Base-by-base conservation (phyloP, 805 yeast species). In the Barnettozyma populi region DNA sequence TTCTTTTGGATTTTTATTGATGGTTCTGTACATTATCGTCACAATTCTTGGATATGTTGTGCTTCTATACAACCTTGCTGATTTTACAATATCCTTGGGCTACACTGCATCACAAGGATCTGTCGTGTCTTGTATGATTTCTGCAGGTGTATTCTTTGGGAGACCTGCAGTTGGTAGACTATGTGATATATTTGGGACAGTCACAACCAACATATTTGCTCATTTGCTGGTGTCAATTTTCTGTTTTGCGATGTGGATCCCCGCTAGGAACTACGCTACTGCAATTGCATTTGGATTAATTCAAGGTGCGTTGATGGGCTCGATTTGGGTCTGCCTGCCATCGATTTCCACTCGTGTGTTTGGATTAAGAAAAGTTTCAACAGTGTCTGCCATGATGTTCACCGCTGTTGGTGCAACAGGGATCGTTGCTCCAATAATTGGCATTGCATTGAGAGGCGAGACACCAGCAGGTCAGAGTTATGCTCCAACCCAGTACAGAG, bases 1-100 rank as follows among this genome's bases (percentile, higher is more conserved):
- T 10, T 61, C 66, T 25, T 64, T 68, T 35, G 80, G 79, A 0
- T 62, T 72, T 50, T 74, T 76, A 73, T 49, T 71, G 34, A 48
- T 72, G 23, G 55, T 63, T 2, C 57, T 70, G 19, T 76, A 71
- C 59, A 64, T 71, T n/a, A n/a, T n/a, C n/a, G n/a, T n/a, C n/a
- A n/a, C n/a, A n/a, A n/a, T 77, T 64, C 69, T 81, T 52, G 86
- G 84, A 1, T 80, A 80, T 55, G 84, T 78, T 43, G 72, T 77
- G 19, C 66, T 78, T 35, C 69, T 79, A 60, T 81, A 80, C 59
- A 73, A 76, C 25, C 63, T 81, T 52, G 78, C 80, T 18, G 79
- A 79, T 51, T 79, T 75, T 53, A 78, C 85, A 6, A 68, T 73
- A 2, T 73, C 82, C 5, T 56, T 81, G 47, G 86, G 87, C 1